Conservation (phyloP, 331 rosid species). For the Malus hybrid region DNA sequence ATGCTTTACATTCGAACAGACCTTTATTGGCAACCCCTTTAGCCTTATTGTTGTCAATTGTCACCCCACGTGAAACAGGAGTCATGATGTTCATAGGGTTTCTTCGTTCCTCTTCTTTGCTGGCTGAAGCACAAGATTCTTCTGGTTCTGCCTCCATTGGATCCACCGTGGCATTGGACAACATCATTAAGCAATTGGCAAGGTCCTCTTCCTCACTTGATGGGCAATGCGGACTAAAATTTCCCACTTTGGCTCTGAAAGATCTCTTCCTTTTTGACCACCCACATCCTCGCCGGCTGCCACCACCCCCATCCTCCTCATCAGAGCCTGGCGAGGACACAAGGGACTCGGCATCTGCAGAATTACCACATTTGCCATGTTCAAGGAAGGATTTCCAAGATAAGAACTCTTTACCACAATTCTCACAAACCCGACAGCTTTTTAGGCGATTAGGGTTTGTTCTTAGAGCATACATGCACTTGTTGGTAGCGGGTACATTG, state of each 20-base stretch:
- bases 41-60: conserved; percentile 31
- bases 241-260: conserved; percentile 49
- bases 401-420: conserved; percentile 74
- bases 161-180: conserved; percentile 66
- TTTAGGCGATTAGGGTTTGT: conserved; percentile 84
- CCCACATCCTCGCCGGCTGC: conserved; percentile 27
- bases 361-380: conserved; percentile 76
- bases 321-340: conserved; percentile 55
- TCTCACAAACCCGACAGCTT: conserved; percentile 69
- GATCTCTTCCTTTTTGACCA: conserved; percentile 90
- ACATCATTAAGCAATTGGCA: conserved; percentile 85
- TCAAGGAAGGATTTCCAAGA: conserved; percentile 87
- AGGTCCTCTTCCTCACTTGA: conserved; percentile 85
- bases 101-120: conserved; percentile 65
- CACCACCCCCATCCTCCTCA: conserved; percentile 6
- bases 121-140: conserved; percentile 81
- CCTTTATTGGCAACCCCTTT: conserved; percentile 45
- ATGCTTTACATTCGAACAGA: conserved; percentile 88
- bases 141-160: conserved; percentile 46
- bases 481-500: conserved; percentile 34
- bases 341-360: conserved; percentile 51
- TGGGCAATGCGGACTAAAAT: conserved; percentile 44
- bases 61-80: conserved; percentile 35
- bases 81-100: conserved; percentile 39
- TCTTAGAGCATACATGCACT: conserved; percentile 77